A percentile compares a stretch with the other conserved stretches of the same genome.
Evolutionary conservation across 2,329 filamentous ascomycete genomes (phyloP).

Genomic region (Aspergillus oerlinghausenensis): DNA sequence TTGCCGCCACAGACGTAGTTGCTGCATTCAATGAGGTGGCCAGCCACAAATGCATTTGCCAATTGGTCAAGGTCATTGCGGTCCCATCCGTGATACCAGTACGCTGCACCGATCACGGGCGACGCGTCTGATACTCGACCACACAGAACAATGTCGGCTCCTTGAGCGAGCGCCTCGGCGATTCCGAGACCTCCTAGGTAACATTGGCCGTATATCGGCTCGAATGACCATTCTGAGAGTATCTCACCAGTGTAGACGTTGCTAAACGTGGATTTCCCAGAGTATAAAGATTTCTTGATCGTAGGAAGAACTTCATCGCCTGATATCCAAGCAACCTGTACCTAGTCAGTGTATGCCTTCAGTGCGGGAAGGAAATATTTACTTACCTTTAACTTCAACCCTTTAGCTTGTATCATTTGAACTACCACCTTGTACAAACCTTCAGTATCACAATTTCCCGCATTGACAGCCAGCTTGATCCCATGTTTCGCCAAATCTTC

Average conservation of each 20-base stretch:
- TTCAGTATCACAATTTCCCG: constrained; percentile 40
- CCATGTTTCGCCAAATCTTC: constrained; percentile 36
- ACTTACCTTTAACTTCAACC: constrained; percentile 37
- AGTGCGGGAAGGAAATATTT: neutral
- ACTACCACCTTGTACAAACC: constrained; percentile 37
- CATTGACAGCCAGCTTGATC: constrained; percentile 45
- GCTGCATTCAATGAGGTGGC: constrained; percentile 39
- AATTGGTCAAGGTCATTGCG: constrained; percentile 33
- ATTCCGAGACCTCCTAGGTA: constrained; percentile 40
- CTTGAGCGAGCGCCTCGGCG: constrained; percentile 34
- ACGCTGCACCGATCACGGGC: constrained; percentile 39
- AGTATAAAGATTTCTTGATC: constrained; percentile 26
- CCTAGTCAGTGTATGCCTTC: neutral
- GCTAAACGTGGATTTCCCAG: constrained; percentile 33
- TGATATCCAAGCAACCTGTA: constrained; percentile 45
- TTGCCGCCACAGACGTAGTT: constrained; percentile 43
- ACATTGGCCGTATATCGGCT: constrained; percentile 25
- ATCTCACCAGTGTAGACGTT: constrained; percentile 38
- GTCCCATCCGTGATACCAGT: constrained; percentile 43
- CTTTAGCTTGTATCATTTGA: constrained; percentile 34
- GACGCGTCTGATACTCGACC: constrained; percentile 44
- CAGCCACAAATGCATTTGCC: constrained; percentile 37
- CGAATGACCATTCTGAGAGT: constrained; percentile 34
- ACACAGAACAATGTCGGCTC: constrained; percentile 44
- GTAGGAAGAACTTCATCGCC: constrained; percentile 43